Evolutionary conservation across 139 green algal species (phyloP).

Genomic region (Edaphochlamys debaryana): DNA sequence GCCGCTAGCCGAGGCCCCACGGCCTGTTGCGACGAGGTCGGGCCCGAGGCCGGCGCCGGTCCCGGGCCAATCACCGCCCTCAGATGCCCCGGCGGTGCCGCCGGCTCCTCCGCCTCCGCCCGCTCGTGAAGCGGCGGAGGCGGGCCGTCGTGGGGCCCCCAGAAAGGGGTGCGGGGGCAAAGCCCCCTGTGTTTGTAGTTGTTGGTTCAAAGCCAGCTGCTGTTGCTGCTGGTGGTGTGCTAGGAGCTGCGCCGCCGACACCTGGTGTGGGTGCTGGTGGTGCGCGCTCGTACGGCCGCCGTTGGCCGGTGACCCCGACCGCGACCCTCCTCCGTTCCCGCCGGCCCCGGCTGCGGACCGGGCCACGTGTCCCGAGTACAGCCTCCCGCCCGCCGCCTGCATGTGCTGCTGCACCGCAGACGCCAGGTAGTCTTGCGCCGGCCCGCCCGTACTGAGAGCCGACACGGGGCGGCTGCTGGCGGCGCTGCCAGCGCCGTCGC

Average conservation of each 20-base stretch:
- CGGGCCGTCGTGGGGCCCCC: conserved; percentile 1
- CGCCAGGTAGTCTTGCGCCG: not conserved
- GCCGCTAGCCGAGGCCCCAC: too few relatives aligned
- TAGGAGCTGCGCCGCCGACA: not conserved
- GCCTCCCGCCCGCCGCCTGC: not conserved
- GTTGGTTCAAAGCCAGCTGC: not conserved
- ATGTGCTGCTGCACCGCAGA: not conserved
- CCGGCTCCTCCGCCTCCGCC: not conserved
- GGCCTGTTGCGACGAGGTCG: too few relatives aligned
- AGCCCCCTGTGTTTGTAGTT: conserved; percentile 40
- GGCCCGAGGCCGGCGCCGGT: too few relatives aligned
- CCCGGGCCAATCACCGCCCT: too few relatives aligned
- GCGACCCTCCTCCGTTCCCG: too few relatives aligned
- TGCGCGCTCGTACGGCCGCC: conserved; percentile 9
- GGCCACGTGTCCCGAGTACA: not conserved
- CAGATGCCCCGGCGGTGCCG: too few relatives aligned
- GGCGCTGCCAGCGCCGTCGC: conserved; percentile 15
- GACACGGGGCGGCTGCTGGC: conserved; percentile 32
- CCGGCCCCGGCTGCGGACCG: too few relatives aligned
- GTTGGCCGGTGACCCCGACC: too few relatives aligned
- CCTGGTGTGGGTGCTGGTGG: not conserved
- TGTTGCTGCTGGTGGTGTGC: not conserved
- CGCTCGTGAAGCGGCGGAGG: conserved; percentile 9
- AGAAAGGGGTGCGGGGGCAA: conserved; percentile 49
- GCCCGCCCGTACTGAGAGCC: conserved; percentile 19